Conservation (phyloP, 176 grass and related monocot genomes). For the Hsuehochloa calcarea region DNA sequence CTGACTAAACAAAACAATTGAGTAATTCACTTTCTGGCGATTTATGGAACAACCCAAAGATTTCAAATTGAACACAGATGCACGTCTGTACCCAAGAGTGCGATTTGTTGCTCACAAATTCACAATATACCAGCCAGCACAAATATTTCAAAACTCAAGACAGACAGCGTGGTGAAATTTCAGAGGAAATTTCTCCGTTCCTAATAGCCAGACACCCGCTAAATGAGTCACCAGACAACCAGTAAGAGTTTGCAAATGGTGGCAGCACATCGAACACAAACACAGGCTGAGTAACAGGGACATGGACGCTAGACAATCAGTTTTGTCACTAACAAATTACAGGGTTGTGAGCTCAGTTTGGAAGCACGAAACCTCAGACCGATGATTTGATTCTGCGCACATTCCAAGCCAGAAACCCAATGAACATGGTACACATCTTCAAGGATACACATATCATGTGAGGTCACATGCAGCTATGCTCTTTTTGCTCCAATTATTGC, state of each 20-base stretch:
- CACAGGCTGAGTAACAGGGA: neutral
- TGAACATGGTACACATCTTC: constrained; percentile 39
- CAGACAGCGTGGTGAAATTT: too few relatives aligned
- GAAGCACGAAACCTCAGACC: constrained; percentile 14
- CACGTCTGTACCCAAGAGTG: neutral
- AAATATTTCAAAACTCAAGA: neutral
- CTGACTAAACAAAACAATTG: neutral
- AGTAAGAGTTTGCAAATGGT: neutral
- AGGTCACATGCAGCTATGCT: constrained; percentile 29
- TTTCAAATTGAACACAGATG: neutral
- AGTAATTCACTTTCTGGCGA: neutral
- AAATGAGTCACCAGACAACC: neutral
- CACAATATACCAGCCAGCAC: neutral
- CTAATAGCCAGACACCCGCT: neutral
- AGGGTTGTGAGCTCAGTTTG: constrained; percentile 4
- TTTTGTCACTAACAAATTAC: constrained; percentile 33
- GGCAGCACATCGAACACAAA: neutral
- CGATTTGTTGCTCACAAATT: neutral
- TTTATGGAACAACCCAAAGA: neutral
- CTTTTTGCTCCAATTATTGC: constrained; percentile 37
- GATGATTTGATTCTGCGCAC: neutral
- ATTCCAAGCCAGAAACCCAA: neutral
- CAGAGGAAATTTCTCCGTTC: neutral
- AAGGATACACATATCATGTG: constrained; percentile 34
- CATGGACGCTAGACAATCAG: constrained; percentile 13